phyloP scores from a whole-genome alignment of 805 yeast genomes.

The Cephaloascus albidus region DNA sequence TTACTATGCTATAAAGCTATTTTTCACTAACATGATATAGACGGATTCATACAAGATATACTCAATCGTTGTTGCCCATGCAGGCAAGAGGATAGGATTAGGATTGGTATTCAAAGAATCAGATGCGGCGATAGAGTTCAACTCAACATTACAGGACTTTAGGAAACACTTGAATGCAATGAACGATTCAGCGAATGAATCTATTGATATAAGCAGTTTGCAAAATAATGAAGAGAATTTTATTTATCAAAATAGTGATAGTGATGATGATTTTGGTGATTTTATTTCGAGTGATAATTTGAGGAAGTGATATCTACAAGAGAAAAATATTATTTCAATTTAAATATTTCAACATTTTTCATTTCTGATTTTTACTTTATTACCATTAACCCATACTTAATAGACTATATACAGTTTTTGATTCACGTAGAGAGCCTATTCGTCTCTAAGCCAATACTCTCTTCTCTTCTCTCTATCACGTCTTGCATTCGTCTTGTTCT shows the following conservation, averaged over 20 bases:
- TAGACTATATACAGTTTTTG: no score
- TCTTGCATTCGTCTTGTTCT: slow-evolving; percentile 37
- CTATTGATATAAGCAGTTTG: background rate
- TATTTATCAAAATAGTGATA: slow-evolving; percentile 1
- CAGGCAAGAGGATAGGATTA: slow-evolving; percentile 21
- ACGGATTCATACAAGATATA: slow-evolving; percentile 15
- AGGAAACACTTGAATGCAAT: slow-evolving; percentile 9
- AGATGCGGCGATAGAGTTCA: slow-evolving; percentile 21
- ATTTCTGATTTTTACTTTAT: no score
- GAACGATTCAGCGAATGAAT: slow-evolving; percentile 12
- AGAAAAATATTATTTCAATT: no score
- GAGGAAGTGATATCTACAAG: no score
- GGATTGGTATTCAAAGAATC: slow-evolving; percentile 29
- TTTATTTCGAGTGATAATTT: slow-evolving; percentile 7
- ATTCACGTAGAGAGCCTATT: slow-evolving; percentile 15
- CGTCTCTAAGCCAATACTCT: slow-evolving; percentile 55
- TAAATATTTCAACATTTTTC: no score
- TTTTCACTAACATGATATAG: background rate
- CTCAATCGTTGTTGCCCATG: slow-evolving; percentile 21
- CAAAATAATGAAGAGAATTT: background rate
- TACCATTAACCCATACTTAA: no score
- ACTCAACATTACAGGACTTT: slow-evolving; percentile 23
- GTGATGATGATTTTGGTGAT: slow-evolving; percentile 19
- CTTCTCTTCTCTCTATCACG: slow-evolving; percentile 51
- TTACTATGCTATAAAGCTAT: slow-evolving; percentile 7